A percentile compares a stretch with the other conserved stretches of the same genome.
These are phyloP conservation scores for Cephalotrichum gorgonifer DNA, from an alignment of 2,329 filamentous ascomycete genomes.

Conservation along the genomic window DNA sequence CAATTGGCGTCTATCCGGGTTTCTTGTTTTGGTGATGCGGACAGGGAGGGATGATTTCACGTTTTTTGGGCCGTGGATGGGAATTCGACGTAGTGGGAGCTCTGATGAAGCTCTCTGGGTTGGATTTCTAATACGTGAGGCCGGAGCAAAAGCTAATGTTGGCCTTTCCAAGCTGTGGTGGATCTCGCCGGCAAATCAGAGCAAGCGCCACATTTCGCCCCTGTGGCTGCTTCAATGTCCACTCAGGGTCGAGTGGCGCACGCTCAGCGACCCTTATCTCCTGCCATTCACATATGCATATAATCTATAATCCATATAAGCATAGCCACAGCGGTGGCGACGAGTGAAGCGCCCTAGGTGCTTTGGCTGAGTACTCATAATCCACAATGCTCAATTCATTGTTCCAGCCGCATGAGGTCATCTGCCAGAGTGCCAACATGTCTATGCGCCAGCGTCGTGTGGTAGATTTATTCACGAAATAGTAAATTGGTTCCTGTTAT, in stretches of 20 bases:
- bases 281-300: neutral
- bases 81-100: neutral
- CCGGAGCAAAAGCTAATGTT: neutral
- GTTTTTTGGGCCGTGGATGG: neutral
- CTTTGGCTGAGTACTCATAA: no score
- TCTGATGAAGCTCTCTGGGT: neutral
- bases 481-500: no score
- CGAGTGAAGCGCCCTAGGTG: no score
- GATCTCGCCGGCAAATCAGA: neutral
- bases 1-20: neutral
- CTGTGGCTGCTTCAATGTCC: neutral
- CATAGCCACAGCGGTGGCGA: no score
- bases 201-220: neutral
- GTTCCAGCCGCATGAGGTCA: no score
- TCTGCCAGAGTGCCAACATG: no score
- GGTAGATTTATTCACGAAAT: no score
- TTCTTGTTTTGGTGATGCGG: neutral
- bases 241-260: no score
- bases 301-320: no score
- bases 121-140: neutral
- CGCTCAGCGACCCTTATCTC: neutral
- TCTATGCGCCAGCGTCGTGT: no score
- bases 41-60: no score
- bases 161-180: neutral
- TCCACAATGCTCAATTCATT: no score